These are phyloP conservation scores for Candida dubliniensis DNA, from an alignment of 1,139 yeast genomes.

Conservation along the genomic window DNA sequence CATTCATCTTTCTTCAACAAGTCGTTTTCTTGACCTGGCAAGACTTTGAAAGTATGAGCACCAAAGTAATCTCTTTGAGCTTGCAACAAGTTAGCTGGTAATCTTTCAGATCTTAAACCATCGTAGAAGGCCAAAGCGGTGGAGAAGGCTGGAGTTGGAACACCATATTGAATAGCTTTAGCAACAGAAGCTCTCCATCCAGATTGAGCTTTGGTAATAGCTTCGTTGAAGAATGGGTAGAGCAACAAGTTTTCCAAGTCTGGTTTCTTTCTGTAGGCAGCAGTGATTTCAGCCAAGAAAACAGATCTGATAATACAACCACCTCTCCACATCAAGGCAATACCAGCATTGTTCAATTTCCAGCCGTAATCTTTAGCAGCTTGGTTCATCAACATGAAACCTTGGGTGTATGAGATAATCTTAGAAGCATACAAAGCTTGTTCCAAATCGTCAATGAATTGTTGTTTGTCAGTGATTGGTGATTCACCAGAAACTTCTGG, in stretches of 20 bases:
- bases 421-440: constrained; percentile 98
- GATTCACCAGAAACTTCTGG: constrained; percentile 60
- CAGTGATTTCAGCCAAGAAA: constrained; percentile 93
- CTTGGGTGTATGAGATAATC: constrained; percentile 98
- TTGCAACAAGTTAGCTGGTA: constrained; percentile 97
- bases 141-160: constrained; percentile 96
- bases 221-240: constrained; percentile 91
- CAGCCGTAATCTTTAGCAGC: constrained; percentile 97
- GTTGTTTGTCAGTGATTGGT: constrained; percentile 66
- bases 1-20: constrained; percentile 75
- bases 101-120: constrained; percentile 93
- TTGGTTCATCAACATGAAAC: constrained; percentile 98
- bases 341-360: constrained; percentile 97
- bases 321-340: constrained; percentile 99
- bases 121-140: constrained; percentile 98
- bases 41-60: constrained; percentile 97
- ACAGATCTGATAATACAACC: constrained; percentile 99
- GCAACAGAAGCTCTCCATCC: constrained; percentile 93
- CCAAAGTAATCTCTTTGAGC: constrained; percentile 99
- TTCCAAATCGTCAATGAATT: constrained; percentile 87
- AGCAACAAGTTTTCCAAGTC: constrained; percentile 92
- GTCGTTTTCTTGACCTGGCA: constrained; percentile 80
- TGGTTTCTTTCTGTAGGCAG: constrained; percentile 93
- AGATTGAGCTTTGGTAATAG: constrained; percentile 88
- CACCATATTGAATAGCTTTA: constrained; percentile 78